These are phyloP conservation scores for Ophiorrhiza pumila DNA, from an alignment of 257 asterid genomes.

Conservation along the genomic window DNA sequence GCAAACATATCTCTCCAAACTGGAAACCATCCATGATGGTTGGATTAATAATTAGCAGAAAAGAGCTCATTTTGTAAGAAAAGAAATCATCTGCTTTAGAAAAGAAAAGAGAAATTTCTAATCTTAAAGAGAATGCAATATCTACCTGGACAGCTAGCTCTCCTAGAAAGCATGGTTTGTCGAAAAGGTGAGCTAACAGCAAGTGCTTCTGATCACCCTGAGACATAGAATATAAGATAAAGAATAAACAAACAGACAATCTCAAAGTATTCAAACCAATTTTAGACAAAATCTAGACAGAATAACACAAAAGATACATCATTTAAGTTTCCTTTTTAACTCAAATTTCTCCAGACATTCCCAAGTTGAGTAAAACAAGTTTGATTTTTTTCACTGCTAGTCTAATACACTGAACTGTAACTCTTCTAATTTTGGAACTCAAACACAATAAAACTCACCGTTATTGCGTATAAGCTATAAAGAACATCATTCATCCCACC, in stretches of 20 bases:
- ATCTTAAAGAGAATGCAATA: background rate
- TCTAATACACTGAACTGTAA: background rate
- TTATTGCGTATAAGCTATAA: constrained; percentile 57
- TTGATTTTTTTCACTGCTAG: too few species aligned
- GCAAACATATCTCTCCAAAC: too few species aligned
- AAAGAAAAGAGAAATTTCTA: background rate
- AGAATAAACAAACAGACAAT: too few species aligned
- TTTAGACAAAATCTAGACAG: background rate
- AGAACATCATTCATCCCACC: constrained; percentile 99
- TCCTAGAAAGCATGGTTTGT: constrained; percentile 94
- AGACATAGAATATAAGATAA: too few species aligned
- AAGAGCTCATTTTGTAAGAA: background rate
- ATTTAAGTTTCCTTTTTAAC: background rate
- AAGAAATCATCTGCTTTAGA: background rate
- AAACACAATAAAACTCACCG: constrained; percentile 40
- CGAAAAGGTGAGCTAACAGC: constrained; percentile 78
- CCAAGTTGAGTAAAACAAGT: background rate
- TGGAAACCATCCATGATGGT: too few species aligned
- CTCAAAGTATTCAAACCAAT: too few species aligned
- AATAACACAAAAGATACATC: background rate
- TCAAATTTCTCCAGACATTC: too few species aligned
- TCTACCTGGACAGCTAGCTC: constrained; percentile 73
- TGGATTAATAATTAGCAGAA: background rate
- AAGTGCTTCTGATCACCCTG: constrained; percentile 87
- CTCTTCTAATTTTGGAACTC: too few species aligned